Evolutionary conservation across 768 basidiomycete genomes (phyloP).

Genomic region (Termitomyces sp.): DNA sequence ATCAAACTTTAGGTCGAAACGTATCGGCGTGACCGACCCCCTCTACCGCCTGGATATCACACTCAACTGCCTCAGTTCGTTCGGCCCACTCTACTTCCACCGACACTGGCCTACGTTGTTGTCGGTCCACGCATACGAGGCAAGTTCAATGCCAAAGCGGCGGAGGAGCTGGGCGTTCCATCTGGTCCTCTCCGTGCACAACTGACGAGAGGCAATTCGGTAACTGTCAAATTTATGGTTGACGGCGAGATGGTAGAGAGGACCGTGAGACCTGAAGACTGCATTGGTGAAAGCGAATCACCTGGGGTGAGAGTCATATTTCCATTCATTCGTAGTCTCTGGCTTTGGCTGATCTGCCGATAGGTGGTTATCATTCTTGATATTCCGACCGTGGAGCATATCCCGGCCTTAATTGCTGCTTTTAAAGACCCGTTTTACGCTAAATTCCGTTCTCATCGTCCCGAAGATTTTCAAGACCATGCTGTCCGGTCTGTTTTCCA

Average conservation of each 20-base stretch:
- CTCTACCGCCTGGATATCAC: conserved; percentile 28
- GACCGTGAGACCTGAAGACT: conserved; percentile 55
- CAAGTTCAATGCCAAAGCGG: conserved; percentile 70
- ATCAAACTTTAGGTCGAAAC: conserved; percentile 19
- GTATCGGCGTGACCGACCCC: conserved; percentile 17
- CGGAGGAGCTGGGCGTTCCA: conserved; percentile 58
- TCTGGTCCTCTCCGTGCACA: conserved; percentile 50
- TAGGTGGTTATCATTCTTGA: conserved; percentile 69
- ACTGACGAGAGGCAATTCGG: conserved; percentile 59
- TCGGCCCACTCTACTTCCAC: conserved; percentile 12
- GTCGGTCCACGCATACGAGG: conserved; percentile 50
- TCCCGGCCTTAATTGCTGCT: conserved; percentile 42
- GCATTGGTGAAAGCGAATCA: conserved; percentile 45
- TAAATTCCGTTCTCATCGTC: conserved; percentile 38
- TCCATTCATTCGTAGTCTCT: neutral
- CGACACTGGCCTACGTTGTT: conserved; percentile 44
- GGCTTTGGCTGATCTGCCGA: neutral
- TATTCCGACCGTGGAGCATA: conserved; percentile 56
- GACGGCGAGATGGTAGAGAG: conserved; percentile 35
- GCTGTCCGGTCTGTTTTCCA: conserved; percentile 60
- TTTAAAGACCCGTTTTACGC: conserved; percentile 44
- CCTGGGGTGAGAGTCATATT: conserved; percentile 31
- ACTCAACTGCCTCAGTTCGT: conserved; percentile 32
- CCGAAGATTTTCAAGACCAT: conserved; percentile 34
- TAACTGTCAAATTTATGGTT: conserved; percentile 51